A percentile compares a stretch with the other conserved stretches of the same genome.
These are phyloP conservation scores for Lipomyces oligophaga DNA, from an alignment of 805 yeast species.

Conservation along the genomic window DNA sequence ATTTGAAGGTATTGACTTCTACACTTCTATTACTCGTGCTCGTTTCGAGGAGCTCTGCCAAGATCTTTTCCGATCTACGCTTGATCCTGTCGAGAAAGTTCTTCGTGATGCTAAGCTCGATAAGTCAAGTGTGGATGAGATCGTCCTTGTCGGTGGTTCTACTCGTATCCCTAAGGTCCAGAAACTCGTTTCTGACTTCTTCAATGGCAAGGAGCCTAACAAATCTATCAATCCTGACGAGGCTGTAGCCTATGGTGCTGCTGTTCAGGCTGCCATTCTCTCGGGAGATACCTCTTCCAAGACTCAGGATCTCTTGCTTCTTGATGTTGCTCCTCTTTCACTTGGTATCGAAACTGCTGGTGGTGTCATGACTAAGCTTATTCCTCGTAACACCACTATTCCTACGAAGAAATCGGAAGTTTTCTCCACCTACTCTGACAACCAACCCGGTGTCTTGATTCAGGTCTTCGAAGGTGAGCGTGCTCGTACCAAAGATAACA, in stretches of 20 bases:
- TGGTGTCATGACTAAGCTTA: constrained; percentile 97
- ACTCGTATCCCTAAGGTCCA: constrained; percentile 97
- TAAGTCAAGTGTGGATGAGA: constrained; percentile 86
- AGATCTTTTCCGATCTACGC: constrained; percentile 86
- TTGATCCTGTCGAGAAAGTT: constrained; percentile 94
- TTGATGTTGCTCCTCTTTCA: constrained; percentile 97
- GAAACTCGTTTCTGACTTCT: constrained; percentile 91
- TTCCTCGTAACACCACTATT: constrained; percentile 96
- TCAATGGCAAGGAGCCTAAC: constrained; percentile 96
- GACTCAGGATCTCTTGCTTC: constrained; percentile 89
- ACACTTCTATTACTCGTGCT: constrained; percentile 94
- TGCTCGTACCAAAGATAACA: constrained; percentile 92
- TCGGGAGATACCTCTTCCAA: constrained; percentile 94
- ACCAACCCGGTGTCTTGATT: constrained; percentile 97
- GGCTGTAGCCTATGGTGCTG: constrained; percentile 99
- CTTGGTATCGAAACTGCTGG: constrained; percentile 98
- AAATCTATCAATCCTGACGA: constrained; percentile 97
- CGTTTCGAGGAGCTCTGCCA: constrained; percentile 96
- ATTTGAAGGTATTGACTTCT: constrained; percentile 93
- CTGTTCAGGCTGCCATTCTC: constrained; percentile 95
- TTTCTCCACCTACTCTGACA: constrained; percentile 95
- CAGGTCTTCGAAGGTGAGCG: constrained; percentile 99
- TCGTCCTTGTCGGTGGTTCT: constrained; percentile 95
- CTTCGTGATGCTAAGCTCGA: constrained; percentile 85
- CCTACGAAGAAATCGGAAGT: constrained; percentile 97